Evolutionary conservation across 768 basidiomycete genomes (phyloP).

Genomic region (Panaeolus cyanescens): DNA sequence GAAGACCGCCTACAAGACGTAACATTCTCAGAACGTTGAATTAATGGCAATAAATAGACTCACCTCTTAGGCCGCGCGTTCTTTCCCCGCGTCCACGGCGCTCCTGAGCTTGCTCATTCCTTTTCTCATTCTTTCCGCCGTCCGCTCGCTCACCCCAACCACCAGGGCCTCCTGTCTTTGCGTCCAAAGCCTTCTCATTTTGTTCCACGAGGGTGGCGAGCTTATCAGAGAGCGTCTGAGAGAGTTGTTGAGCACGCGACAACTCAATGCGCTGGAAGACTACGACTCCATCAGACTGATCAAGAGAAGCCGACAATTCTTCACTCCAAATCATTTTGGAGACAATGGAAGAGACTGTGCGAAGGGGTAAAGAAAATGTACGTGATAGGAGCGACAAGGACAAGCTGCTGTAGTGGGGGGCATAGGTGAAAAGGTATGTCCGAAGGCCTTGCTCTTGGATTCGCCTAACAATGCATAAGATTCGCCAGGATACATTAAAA

Average conservation of each 20-base stretch:
- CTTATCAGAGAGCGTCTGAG: constrained; percentile 87
- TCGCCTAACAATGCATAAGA: constrained; percentile 53
- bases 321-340: constrained; percentile 99
- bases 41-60: no score
- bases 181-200: constrained; percentile 87
- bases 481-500: constrained; percentile 10
- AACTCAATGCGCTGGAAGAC: constrained; percentile 93
- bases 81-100: constrained; percentile 76
- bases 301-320: constrained; percentile 89
- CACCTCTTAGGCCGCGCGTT: constrained; percentile 63
- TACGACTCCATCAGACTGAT: constrained; percentile 87
- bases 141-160: constrained; percentile 72
- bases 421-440: constrained; percentile 98
- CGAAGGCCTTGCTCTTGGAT: constrained; percentile 98
- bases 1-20: constrained; percentile 58
- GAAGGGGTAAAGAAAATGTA: constrained; percentile 83
- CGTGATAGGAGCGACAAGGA: constrained; percentile 85
- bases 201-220: constrained; percentile 84
- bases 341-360: constrained; percentile 86
- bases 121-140: constrained; percentile 74
- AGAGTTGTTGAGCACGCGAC: constrained; percentile 86
- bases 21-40: no score
- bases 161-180: constrained; percentile 71
- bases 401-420: constrained; percentile 88
- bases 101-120: constrained; percentile 78